Evolutionary conservation across 345 rosid genomes (phyloP).

Genomic region (Ceriops tagal): DNA sequence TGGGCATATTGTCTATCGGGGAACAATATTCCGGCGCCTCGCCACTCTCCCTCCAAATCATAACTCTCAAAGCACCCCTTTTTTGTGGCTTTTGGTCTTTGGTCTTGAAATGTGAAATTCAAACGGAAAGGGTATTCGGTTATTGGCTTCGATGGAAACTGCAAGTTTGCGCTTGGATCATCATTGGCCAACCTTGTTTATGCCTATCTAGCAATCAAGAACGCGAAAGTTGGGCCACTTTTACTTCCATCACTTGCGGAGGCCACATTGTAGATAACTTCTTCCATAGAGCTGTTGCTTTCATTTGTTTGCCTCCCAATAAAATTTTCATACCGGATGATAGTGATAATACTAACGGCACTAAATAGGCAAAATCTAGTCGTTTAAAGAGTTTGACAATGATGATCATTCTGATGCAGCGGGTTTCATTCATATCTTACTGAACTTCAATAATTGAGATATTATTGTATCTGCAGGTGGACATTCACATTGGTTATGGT

Average conservation of each 20-base stretch:
- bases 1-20: no score
- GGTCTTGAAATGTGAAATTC: not conserved
- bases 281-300: conserved; percentile 31
- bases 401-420: no score
- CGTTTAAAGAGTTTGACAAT: no score
- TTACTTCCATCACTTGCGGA: conserved; percentile 24
- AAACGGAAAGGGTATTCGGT: conserved; percentile 1
- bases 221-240: conserved; percentile 20
- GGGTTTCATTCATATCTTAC: no score
- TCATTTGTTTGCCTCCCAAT: conserved; percentile 25
- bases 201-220: conserved; percentile 19
- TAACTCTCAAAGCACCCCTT: not conserved
- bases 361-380: no score
- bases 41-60: not conserved
- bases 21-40: not conserved
- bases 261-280: conserved; percentile 35
- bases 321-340: no score
- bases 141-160: conserved; percentile 42
- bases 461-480: conserved; percentile 62
- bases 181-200: conserved; percentile 12
- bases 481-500: conserved; percentile 69
- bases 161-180: conserved; percentile 25
- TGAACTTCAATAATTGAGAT: not conserved
- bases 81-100: not conserved
- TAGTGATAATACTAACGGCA: no score